Conservation (phyloP, 257 asterid species). For the Solanum tarijense region DNA sequence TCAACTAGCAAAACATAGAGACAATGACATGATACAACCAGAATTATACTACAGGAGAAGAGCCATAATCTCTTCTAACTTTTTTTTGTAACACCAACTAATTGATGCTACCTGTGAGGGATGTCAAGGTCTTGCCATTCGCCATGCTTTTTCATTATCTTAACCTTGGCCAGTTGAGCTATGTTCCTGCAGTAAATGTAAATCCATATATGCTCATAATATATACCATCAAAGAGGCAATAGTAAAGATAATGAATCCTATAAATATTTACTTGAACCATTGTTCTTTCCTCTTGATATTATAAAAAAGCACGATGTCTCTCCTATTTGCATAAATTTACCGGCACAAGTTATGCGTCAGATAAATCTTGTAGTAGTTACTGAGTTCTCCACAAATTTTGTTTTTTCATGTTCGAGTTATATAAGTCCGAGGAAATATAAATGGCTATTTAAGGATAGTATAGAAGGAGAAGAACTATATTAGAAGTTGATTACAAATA, state of each 20-base stretch:
- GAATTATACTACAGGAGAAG: background rate
- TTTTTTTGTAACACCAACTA: background rate
- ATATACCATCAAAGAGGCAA: background rate
- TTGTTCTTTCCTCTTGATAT: background rate
- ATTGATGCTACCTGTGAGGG: conserved; percentile 44
- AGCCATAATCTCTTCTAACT: background rate
- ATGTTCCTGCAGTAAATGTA: conserved; percentile 45
- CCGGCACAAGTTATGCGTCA: background rate
- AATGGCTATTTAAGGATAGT: background rate
- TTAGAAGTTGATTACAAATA: background rate
- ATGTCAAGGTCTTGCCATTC: conserved; percentile 61
- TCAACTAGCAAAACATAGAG: background rate
- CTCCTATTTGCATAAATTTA: background rate
- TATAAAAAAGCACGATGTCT: background rate
- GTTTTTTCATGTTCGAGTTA: background rate
- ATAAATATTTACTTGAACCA: background rate
- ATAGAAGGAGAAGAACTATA: background rate
- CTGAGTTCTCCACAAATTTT: background rate
- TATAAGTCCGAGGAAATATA: background rate
- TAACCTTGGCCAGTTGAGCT: conserved; percentile 71
- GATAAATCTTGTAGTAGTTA: background rate
- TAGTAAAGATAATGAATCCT: background rate
- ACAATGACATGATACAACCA: background rate
- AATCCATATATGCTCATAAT: background rate
- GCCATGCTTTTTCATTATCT: conserved; percentile 63